Conservation (phyloP, 768 basidiomycete genomes). For the Mycena vulgaris region DNA sequence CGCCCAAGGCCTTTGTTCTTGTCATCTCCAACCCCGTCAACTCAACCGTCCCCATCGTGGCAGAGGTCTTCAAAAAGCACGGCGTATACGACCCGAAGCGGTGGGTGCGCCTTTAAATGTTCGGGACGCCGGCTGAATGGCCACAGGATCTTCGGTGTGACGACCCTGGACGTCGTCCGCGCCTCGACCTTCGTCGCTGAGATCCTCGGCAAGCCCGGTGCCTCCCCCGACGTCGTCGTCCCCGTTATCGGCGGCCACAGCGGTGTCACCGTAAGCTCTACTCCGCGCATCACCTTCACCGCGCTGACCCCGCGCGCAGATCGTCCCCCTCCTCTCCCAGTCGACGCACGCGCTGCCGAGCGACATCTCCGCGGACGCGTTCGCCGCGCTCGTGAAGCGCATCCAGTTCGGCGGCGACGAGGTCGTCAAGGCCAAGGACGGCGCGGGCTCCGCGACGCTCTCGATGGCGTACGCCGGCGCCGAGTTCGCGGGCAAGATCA, state of each 20-base stretch:
- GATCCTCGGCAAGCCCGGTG: conserved; percentile 73
- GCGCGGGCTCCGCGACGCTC: conserved; percentile 94
- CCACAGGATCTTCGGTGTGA: conserved; percentile 94
- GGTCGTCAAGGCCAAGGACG: conserved; percentile 98
- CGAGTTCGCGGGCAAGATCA: conserved; percentile 87
- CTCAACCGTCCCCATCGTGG: conserved; percentile 98
- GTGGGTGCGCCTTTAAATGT: conserved; percentile 53
- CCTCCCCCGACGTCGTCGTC: conserved; percentile 76
- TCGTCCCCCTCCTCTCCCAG: conserved; percentile 95
- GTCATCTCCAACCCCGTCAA: conserved; percentile 99
- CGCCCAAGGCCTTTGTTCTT: conserved; percentile 93
- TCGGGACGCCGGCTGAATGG: conserved; percentile 8
- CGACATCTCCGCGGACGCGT: conserved; percentile 59
- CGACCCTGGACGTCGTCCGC: conserved; percentile 97
- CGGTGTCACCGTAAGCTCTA: conserved; percentile 81
- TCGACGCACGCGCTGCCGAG: conserved; percentile 83
- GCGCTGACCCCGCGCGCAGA: conserved; percentile 59
- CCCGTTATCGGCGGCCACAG: conserved; percentile 97
- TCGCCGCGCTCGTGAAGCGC: conserved; percentile 81
- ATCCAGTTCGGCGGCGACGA: conserved; percentile 98
- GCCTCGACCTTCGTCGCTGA: conserved; percentile 97
- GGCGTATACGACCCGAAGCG: conserved; percentile 93
- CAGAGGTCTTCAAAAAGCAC: conserved; percentile 94
- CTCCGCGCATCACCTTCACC: background rate
- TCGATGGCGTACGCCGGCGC: conserved; percentile 97